Base-by-base conservation (phyloP, 768 basidiomycete species). In the Mycena epipterygia region DNA sequence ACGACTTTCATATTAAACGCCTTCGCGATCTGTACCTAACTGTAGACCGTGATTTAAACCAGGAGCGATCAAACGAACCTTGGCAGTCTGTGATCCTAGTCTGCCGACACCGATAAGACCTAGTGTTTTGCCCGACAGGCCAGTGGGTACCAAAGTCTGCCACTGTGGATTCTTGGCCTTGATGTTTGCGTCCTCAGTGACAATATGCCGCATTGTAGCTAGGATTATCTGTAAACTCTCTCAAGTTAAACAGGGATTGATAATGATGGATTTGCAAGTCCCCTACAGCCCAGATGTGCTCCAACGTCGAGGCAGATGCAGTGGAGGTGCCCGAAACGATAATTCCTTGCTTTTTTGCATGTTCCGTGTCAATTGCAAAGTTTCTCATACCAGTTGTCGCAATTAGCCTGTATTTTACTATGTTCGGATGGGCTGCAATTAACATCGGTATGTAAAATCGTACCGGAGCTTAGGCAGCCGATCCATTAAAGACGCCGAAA, bases 241-340 rank as follows among this genome's bases (percentile, higher is more conserved):
- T n/a, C 25, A 53, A 39, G 7, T 37, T 6, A 16, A 11, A 32
- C 19, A 4, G 23, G 8, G 19, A 41, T 3, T 27, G 14, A 23
- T 1, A 32, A 19, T 32, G n/a, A n/a, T 52, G 5, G 6, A 8
- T 12, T 32, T 17, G 44, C 12, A 37, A 48, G 48, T 64, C 75
- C 60, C 46, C 86, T 29, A 88, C 79, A 3, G 90, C 88, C 91
- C 91, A 92, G 48, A 91, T 90, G 70, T 90, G 89, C 73, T 90
- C 90, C 63, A 88, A 73, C 1, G 91, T 91, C 2, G 88, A 82
- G 46, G 86, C 83, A 30, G 87, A 84, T 14, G 77, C 76, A 1
- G 76, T 67, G 0, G 76, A 77, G 0, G 89, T 89, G 2, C 89
- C 89, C 23, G 84, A 85, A 1, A 91, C 89, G 21, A 83, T 69